A percentile compares a stretch with the other conserved stretches of the same genome.
Evolutionary conservation across 2,329 filamentous ascomycete species (phyloP).

Genomic region (Sclerotinia glacialis): DNA sequence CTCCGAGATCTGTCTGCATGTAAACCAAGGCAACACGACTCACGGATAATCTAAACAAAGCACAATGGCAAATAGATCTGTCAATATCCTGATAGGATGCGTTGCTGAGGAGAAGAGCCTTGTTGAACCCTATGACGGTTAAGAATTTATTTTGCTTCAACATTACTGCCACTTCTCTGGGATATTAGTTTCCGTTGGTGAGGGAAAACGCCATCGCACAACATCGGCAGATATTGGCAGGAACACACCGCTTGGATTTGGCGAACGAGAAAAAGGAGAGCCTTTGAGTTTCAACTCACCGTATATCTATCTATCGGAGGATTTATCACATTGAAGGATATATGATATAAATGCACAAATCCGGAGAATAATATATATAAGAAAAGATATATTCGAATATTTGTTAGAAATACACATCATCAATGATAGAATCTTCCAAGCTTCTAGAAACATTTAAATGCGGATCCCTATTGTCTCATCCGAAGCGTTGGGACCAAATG

Average conservation of each 20-base stretch:
- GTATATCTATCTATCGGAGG: constrained; percentile 6
- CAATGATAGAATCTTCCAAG: neutral
- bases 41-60: neutral
- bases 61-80: neutral
- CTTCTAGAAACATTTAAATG: constrained; percentile 23
- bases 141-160: neutral
- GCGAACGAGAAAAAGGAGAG: constrained; percentile 13
- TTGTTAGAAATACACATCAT: constrained; percentile 14
- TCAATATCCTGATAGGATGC: neutral
- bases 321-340: neutral
- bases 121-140: neutral
- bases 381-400: neutral
- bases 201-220: neutral
- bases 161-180: neutral
- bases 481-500: constrained; percentile 20
- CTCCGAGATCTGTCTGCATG: neutral
- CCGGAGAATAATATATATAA: neutral
- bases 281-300: constrained; percentile 10
- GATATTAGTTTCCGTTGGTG: neutral
- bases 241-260: constrained; percentile 7
- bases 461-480: constrained; percentile 17
- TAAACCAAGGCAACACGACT: neutral
- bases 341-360: neutral
- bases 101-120: neutral
- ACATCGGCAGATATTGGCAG: neutral